Conservation (phyloP, 2,329 filamentous ascomycete species). For the Claviceps humidiphila region DNA sequence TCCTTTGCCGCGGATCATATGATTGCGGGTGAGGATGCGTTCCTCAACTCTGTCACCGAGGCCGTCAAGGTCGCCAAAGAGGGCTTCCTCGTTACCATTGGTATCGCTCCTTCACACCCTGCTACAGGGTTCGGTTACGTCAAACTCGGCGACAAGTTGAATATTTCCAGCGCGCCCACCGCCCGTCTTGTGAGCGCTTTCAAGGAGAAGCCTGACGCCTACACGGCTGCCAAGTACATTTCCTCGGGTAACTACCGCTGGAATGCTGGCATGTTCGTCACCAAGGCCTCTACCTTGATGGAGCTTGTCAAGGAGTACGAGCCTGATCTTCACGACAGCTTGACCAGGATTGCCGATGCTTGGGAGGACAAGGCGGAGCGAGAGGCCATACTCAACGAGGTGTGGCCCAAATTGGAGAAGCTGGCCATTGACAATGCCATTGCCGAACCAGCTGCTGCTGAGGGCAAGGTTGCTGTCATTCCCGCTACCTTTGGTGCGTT, state of each 20-base stretch:
- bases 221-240: conserved; percentile 15
- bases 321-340: conserved; percentile 11
- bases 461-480: conserved; percentile 15
- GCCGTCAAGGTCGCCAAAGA: conserved; percentile 15
- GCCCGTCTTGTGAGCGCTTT: conserved; percentile 14
- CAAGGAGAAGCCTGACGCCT: conserved; percentile 16
- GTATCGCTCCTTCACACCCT: conserved; percentile 15
- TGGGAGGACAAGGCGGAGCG: conserved; percentile 14
- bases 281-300: conserved; percentile 15
- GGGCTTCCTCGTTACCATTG: conserved; percentile 15
- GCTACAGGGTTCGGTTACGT: conserved; percentile 16
- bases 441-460: conserved; percentile 15
- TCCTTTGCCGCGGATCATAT: conserved; percentile 16
- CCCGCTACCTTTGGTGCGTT: conserved; percentile 14
- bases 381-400: conserved; percentile 10
- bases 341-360: conserved; percentile 12
- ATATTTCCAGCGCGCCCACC: conserved; percentile 9
- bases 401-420: conserved; percentile 14
- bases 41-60: conserved; percentile 14
- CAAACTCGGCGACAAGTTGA: conserved; percentile 13
- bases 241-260: conserved; percentile 15
- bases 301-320: conserved; percentile 13
- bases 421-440: conserved; percentile 15
- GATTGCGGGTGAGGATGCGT: conserved; percentile 16
- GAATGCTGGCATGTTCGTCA: conserved; percentile 17